Base-by-base conservation (phyloP, 805 yeast genomes). In the Pichia phayaonensis region DNA sequence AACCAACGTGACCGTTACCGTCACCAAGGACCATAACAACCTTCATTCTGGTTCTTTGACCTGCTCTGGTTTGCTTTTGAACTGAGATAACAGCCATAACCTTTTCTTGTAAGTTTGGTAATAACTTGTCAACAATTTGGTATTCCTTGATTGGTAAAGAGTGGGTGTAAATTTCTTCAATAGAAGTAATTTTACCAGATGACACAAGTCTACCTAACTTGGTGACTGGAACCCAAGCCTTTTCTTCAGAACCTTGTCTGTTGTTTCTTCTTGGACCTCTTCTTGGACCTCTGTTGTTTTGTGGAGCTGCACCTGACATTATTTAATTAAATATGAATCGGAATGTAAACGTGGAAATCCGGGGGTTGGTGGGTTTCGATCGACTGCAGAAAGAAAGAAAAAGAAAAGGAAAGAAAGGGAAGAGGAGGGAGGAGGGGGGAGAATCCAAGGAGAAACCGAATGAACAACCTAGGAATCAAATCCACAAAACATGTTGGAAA, bases 1-100 rank as follows among this genome's bases (percentile, higher is more conserved):
- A 86, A 88, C 99, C 99, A 79, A 94, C 97, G 84, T 94, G 99
- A 76, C 99, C 99, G 89, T 90, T 89, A 72, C 90, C 80, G 83
- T 94, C 99, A 83, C 99, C 99, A 74, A 94, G 90, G 72, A 94
- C 90, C 73, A 94, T 98, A 72, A 94, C 96, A 77, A 98, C 99
- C 94, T 95, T 95, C 86, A 94, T 90, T 84, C 99, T 90, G 80
- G 98, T 94, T 85, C 99, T 92, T 84, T 94, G 99, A 90, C 99
- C 99, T 71, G 99, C 99, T 80, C 96, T 84, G 84, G 99, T 94
- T 81, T 94, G 99, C 86, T 94, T 94, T 81, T 94, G 99, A 68
- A 94, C 99, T 65, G 99, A 95, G 82, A 92, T 85, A 82, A 94
- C 94, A 89, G 92, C 92, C 99, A 94, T 94, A 72, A 94, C 97